Conservation (phyloP, 1,284 basidiomycete genomes). For the Ceratobasidium sp. region DNA sequence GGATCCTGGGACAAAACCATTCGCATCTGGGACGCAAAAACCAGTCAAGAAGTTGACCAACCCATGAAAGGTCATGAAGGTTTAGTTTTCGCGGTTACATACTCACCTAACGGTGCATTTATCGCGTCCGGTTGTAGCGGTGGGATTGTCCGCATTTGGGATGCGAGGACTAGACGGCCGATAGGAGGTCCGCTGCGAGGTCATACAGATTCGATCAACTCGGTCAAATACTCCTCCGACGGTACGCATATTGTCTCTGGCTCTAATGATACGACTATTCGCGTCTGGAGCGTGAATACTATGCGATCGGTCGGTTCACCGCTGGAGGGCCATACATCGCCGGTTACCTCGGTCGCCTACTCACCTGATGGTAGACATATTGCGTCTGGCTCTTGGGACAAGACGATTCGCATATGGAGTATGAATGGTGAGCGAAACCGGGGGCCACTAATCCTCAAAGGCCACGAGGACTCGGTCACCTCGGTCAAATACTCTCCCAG, state of each 20-base stretch:
- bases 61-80: slow-evolving; percentile 31
- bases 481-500: slow-evolving; percentile 38
- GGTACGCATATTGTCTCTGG: neutral
- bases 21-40: slow-evolving; percentile 36
- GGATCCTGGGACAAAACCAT: slow-evolving; percentile 32
- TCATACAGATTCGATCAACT: neutral
- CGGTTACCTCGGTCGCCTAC: slow-evolving; percentile 9
- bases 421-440: neutral
- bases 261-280: slow-evolving; percentile 34
- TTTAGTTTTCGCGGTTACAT: slow-evolving; percentile 34
- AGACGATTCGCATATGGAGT: slow-evolving; percentile 44
- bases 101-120: slow-evolving; percentile 21
- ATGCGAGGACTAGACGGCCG: slow-evolving; percentile 3
- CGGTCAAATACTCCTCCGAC: neutral
- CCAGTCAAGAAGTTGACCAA: neutral
- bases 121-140: slow-evolving; percentile 38
- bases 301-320: neutral
- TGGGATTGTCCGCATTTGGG: slow-evolving; percentile 32
- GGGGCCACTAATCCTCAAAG: slow-evolving; percentile 53
- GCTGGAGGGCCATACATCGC: slow-evolving; percentile 37
- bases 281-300: slow-evolving; percentile 30
- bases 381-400: slow-evolving; percentile 44
- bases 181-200: neutral
- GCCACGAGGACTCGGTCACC: slow-evolving; percentile 58
- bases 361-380: slow-evolving; percentile 37